Evolutionary conservation across 805 yeast genomes (phyloP).

Genomic region (Saccharomycopsis javanensis): DNA sequence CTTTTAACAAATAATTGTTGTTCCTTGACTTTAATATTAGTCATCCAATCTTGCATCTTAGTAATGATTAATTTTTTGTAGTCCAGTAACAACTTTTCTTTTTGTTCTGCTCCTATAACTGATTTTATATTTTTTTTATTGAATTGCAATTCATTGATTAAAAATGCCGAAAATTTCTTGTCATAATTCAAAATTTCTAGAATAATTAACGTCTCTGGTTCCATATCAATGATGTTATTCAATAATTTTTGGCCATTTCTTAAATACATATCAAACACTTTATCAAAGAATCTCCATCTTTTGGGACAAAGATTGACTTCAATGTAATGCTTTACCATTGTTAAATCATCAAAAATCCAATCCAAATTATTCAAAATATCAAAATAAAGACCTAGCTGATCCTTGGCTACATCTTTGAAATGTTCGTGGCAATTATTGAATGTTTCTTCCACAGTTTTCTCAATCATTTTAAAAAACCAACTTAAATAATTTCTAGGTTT

Average conservation of each 20-base stretch:
- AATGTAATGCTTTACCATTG: slow-evolving; percentile 46
- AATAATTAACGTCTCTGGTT: slow-evolving; percentile 73
- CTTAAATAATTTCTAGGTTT: slow-evolving; percentile 49
- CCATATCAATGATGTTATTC: slow-evolving; percentile 51
- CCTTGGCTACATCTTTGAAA: slow-evolving; percentile 32
- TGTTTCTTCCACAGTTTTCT: slow-evolving; percentile 52
- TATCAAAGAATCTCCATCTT: slow-evolving; percentile 62
- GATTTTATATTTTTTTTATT: slow-evolving; percentile 39
- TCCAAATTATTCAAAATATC: slow-evolving; percentile 59
- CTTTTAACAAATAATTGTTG: slow-evolving; percentile 53
- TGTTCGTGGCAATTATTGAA: slow-evolving; percentile 56
- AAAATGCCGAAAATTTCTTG: slow-evolving; percentile 47
- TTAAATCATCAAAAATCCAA: slow-evolving; percentile 77
- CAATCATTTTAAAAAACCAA: slow-evolving; percentile 49
- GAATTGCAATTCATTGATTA: slow-evolving; percentile 42
- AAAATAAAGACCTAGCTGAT: slow-evolving; percentile 27
- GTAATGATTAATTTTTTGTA: slow-evolving; percentile 59
- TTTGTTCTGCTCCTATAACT: slow-evolving; percentile 60
- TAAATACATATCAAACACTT: slow-evolving; percentile 58
- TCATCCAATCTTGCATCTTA: slow-evolving; percentile 82
- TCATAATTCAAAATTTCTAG: slow-evolving; percentile 71
- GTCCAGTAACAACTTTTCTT: slow-evolving; percentile 65
- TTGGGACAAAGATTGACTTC: slow-evolving; percentile 54
- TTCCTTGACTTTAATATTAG: slow-evolving; percentile 58
- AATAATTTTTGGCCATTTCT: slow-evolving; percentile 53